These are phyloP conservation scores for Eimeria necatrix DNA, from an alignment of 169 alveolate species.

Conservation along the genomic window DNA sequence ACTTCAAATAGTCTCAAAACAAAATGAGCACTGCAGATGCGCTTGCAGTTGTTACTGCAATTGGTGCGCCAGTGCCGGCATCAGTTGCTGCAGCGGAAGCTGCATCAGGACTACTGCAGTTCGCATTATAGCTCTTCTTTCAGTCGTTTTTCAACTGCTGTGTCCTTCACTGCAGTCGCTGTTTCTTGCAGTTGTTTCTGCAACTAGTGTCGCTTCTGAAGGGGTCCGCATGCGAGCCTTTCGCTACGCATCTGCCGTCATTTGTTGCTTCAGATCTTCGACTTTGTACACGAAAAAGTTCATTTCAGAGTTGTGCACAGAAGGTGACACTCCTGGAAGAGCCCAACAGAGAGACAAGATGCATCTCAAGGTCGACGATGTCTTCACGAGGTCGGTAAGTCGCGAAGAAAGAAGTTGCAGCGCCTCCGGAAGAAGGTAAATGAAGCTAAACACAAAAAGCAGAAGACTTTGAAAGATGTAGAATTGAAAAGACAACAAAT, in stretches of 20 bases:
- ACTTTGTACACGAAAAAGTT: background rate
- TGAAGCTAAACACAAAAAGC: conserved; percentile 8
- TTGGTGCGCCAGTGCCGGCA: background rate
- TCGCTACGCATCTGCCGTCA: background rate
- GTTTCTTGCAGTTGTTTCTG: no score
- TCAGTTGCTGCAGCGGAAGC: background rate
- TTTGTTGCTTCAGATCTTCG: background rate
- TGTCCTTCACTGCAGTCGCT: no score
- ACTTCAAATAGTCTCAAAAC: background rate
- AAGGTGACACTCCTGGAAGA: background rate
- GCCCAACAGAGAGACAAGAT: conserved; percentile 42
- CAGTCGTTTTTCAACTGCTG: no score
- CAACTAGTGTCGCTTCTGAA: no score
- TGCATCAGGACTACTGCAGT: background rate
- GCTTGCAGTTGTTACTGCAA: background rate
- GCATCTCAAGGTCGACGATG: conserved; percentile 15
- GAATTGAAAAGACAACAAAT: no score
- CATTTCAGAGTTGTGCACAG: background rate
- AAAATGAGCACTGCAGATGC: background rate
- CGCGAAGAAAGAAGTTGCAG: conserved; percentile 13
- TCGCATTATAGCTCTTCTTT: no score
- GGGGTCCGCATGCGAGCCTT: no score
- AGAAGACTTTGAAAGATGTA: no score
- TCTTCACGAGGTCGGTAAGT: background rate
- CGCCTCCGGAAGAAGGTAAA: conserved; percentile 68